These are phyloP conservation scores for Picochlorum sp. DNA, from an alignment of 139 green algal genomes.

Conservation along the genomic window DNA sequence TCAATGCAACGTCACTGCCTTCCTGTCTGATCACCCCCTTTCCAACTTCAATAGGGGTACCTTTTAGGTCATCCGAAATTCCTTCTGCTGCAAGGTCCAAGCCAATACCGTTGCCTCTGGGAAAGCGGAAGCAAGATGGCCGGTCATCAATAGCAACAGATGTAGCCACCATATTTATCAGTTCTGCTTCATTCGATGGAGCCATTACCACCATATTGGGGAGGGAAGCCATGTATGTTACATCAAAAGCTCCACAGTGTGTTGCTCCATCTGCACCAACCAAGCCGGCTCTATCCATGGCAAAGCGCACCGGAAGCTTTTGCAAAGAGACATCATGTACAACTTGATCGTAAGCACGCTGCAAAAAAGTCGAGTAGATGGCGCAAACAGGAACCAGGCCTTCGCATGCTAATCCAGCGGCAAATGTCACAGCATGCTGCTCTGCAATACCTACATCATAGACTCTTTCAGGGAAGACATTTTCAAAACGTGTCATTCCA, in stretches of 20 bases:
- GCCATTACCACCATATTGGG: slow-evolving; percentile 98
- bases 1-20: slow-evolving; percentile 80
- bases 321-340: slow-evolving; percentile 97
- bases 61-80: slow-evolving; percentile 75
- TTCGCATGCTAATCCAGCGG: slow-evolving; percentile 87
- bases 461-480: slow-evolving; percentile 70
- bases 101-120: slow-evolving; percentile 89
- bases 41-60: slow-evolving; percentile 73
- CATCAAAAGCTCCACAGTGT: slow-evolving; percentile 87
- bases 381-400: slow-evolving; percentile 86
- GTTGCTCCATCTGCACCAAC: slow-evolving; percentile 96
- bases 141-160: slow-evolving; percentile 80
- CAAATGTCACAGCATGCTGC: slow-evolving; percentile 96
- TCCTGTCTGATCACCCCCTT: slow-evolving; percentile 70
- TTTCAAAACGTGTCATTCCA: slow-evolving; percentile 71
- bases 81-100: slow-evolving; percentile 71
- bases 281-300: slow-evolving; percentile 93
- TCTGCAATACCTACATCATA: slow-evolving; percentile 99
- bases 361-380: slow-evolving; percentile 98
- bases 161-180: slow-evolving; percentile 93
- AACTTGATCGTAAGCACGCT: slow-evolving; percentile 94
- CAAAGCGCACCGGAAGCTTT: slow-evolving; percentile 96
- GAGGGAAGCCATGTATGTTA: slow-evolving; percentile 92
- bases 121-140: slow-evolving; percentile 88
- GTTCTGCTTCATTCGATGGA: slow-evolving; percentile 86